These are phyloP conservation scores for Kalaharituber pfeilii DNA, from an alignment of 2,329 filamentous ascomycete genomes.

Conservation along the genomic window DNA sequence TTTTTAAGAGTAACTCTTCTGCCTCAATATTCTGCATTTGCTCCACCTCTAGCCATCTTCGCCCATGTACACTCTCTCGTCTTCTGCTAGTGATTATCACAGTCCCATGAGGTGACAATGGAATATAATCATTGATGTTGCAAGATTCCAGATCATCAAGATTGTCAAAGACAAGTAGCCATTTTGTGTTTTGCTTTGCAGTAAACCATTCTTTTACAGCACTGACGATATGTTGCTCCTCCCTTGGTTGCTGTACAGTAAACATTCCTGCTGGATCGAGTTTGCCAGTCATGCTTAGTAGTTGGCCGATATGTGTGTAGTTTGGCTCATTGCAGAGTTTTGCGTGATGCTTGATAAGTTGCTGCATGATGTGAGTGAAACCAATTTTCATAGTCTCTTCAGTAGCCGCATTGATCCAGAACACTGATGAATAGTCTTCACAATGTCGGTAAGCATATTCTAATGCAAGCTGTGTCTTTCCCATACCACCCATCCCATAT, in stretches of 20 bases:
- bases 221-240: neutral
- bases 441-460: conserved; percentile 17
- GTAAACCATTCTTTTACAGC: conserved; percentile 11
- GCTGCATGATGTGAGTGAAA: neutral
- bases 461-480: conserved; percentile 21
- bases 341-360: conserved; percentile 9
- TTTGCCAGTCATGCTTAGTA: conserved; percentile 7
- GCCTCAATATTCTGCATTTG: conserved; percentile 5
- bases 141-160: conserved; percentile 17
- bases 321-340: conserved; percentile 6
- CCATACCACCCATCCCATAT: conserved; percentile 21
- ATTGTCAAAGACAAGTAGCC: conserved; percentile 22
- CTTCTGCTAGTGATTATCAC: conserved; percentile 18
- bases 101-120: conserved; percentile 11
- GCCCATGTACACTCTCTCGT: conserved; percentile 2
- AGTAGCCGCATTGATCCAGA: conserved; percentile 19
- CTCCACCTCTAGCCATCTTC: conserved; percentile 5
- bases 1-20: neutral
- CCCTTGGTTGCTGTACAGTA: neutral
- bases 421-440: conserved; percentile 17
- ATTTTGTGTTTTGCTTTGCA: conserved; percentile 8
- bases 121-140: conserved; percentile 15
- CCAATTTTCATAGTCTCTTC: conserved; percentile 10
- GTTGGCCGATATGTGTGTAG: conserved; percentile 8
- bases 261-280: conserved; percentile 3